A percentile compares a stretch with the other conserved stretches of the same genome.
phyloP scores from a whole-genome alignment of 352 stramenopile genomes.

The Peronospora farinosa region DNA sequence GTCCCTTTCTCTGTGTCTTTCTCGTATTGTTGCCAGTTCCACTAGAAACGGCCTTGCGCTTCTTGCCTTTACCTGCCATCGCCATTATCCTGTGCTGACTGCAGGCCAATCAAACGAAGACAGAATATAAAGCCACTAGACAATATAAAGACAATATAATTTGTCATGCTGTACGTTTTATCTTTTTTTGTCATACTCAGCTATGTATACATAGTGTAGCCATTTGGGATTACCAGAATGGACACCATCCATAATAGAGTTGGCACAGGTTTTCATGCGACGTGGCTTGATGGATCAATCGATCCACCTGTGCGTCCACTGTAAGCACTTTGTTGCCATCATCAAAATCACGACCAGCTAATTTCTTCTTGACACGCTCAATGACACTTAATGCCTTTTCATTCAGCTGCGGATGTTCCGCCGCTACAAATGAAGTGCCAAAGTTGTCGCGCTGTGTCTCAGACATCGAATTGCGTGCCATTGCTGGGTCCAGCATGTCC shows the following conservation, averaged over 20 bases:
- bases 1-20: conserved; percentile 27
- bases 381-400: conserved; percentile 94
- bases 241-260: conserved; percentile 98
- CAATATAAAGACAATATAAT: background rate
- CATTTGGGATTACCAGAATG: conserved; percentile 64
- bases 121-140: background rate
- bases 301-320: conserved; percentile 93
- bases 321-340: conserved; percentile 72
- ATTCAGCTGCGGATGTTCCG: conserved; percentile 76
- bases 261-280: conserved; percentile 99
- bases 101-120: conserved; percentile 15
- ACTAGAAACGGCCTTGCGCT: conserved; percentile 17
- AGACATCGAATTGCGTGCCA: conserved; percentile 56
- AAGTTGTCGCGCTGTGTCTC: conserved; percentile 49
- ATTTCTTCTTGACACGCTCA: conserved; percentile 98
- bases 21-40: conserved; percentile 10
- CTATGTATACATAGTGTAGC: conserved; percentile 9
- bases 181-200: background rate
- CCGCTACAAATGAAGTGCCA: conserved; percentile 43
- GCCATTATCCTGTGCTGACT: conserved; percentile 12
- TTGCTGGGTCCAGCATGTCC: conserved; percentile 51
- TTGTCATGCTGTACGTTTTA: background rate
- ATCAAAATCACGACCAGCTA: conserved; percentile 97
- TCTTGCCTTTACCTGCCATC: conserved; percentile 30
- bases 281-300: conserved; percentile 97